Percentiles rank a stretch among this genome's conserved stretches.
Evolutionary conservation across 2,329 filamentous ascomycete genomes (phyloP).

Genomic region (Microcera coccophila): DNA sequence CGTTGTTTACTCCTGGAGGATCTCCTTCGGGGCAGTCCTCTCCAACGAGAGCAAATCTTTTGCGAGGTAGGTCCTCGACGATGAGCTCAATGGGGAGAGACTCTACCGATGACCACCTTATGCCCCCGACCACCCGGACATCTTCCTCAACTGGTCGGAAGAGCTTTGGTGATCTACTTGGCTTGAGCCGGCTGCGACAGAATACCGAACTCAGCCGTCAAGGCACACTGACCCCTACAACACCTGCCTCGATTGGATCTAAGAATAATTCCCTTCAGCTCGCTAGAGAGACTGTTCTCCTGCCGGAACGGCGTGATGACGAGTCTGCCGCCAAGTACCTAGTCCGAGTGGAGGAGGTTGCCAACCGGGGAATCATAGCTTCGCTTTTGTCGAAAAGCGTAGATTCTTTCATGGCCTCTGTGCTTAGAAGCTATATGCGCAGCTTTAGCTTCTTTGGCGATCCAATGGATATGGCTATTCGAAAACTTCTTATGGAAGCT

Average conservation of each 20-base stretch:
- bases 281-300: conserved; percentile 62
- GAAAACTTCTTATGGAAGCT: conserved; percentile 93
- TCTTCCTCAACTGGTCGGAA: conserved; percentile 88
- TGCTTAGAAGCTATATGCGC: conserved; percentile 91
- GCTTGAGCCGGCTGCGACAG: conserved; percentile 72
- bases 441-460: conserved; percentile 94
- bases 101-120: conserved; percentile 66
- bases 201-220: conserved; percentile 71
- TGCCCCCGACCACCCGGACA: conserved; percentile 65
- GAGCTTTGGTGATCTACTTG: conserved; percentile 87
- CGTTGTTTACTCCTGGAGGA: conserved; percentile 40
- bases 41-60: conserved; percentile 56
- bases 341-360: conserved; percentile 72
- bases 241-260: conserved; percentile 65
- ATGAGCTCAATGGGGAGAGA: conserved; percentile 75
- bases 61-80: conserved; percentile 81
- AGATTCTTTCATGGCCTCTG: conserved; percentile 77
- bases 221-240: conserved; percentile 64
- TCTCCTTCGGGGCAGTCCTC: conserved; percentile 63
- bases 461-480: conserved; percentile 95
- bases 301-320: conserved; percentile 78
- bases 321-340: conserved; percentile 91
- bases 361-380: conserved; percentile 79
- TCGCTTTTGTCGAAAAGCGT: conserved; percentile 80
- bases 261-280: conserved; percentile 82